Conservation (phyloP, 2,329 filamentous ascomycete species). For the Aspergillus quadrilineatus region DNA sequence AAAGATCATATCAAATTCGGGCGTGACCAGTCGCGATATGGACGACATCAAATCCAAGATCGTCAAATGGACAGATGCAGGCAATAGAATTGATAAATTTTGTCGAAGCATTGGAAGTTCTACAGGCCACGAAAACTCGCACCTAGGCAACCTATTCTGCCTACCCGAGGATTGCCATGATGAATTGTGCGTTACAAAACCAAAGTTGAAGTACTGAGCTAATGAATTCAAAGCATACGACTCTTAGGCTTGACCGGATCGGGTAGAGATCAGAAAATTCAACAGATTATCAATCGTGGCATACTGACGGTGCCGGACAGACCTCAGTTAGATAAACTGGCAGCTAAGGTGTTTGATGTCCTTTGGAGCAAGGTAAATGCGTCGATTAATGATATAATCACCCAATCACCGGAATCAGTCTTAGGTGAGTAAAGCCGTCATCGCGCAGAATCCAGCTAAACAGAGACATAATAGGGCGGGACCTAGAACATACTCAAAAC, state of each 20-base stretch:
- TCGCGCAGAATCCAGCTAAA: neutral
- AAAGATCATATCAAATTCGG: neutral
- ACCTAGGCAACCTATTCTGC: slow-evolving; percentile 2
- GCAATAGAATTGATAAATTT: neutral
- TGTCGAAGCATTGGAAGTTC: neutral
- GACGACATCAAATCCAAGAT: neutral
- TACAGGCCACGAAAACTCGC: neutral
- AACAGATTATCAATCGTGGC: neutral
- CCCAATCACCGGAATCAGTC: neutral
- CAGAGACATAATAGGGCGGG: neutral
- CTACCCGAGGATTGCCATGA: slow-evolving; percentile 3
- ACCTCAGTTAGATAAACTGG: neutral
- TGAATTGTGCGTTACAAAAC: slow-evolving; percentile 1
- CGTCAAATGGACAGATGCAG: neutral
- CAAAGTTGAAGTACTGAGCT: neutral
- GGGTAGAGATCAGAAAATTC: neutral
- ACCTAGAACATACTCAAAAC: neutral
- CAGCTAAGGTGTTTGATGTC: slow-evolving; percentile 2
- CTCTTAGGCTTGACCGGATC: neutral
- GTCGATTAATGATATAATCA: neutral
- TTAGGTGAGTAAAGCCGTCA: neutral
- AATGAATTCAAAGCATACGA: slow-evolving; percentile 5
- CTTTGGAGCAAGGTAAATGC: neutral
- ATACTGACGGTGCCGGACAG: slow-evolving; percentile 4
- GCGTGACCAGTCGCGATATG: neutral